Evolutionary conservation across 768 basidiomycete species (phyloP), one percentile per base, ranked within the genome.

Genomic region (Gyrodon lividus): DNA sequence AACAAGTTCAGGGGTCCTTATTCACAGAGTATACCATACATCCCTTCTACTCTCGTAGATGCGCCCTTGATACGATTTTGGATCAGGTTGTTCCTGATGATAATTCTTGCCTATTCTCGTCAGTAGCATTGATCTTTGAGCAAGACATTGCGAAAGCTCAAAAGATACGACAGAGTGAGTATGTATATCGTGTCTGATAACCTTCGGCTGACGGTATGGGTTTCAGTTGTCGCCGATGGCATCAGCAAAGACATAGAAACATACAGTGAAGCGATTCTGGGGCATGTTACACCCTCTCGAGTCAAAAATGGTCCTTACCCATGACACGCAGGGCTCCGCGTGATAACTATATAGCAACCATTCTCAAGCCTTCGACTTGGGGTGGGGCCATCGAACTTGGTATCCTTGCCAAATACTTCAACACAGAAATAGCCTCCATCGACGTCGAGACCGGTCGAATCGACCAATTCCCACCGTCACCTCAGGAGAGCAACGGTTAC

Each of bases 371-470:
- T 1, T 72, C 79, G 2, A 82, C 88, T 1, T 98, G 96, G 96
- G 96, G 96, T 44, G 96, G 96, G 14, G 96, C 96, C 1, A 98
- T 98, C 64, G 94, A 94, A 70, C 83, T 98, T 2, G 74, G 84
- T 6, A 82, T 98, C 56, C 84, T 98, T 53, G 84, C 95, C 3
- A 73, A 80, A 7, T 84, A 96, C 68, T 97, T 85, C 66, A 70
- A 72, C 22, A 86, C 89, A 1, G 95, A 97, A 69, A 96, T 98
- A 33, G 83, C 85, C 2, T 91, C 88, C 55, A 77, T 96, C 50
- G 95, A 98, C 64, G 89, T 98, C 54, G 91, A 95, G 68, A 91
- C 91, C 0, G 95, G 95, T 0, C 81, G 95, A 16, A 80, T 93
- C 52, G 93, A 98, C 70, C 79, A 78, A 19, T 96, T 95, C 63